Percentiles rank a stretch among this genome's conserved stretches.
These are phyloP conservation scores for Ophiostoma triangulosporum DNA, from an alignment of 2,329 filamentous ascomycete species.

Conservation along the genomic window DNA sequence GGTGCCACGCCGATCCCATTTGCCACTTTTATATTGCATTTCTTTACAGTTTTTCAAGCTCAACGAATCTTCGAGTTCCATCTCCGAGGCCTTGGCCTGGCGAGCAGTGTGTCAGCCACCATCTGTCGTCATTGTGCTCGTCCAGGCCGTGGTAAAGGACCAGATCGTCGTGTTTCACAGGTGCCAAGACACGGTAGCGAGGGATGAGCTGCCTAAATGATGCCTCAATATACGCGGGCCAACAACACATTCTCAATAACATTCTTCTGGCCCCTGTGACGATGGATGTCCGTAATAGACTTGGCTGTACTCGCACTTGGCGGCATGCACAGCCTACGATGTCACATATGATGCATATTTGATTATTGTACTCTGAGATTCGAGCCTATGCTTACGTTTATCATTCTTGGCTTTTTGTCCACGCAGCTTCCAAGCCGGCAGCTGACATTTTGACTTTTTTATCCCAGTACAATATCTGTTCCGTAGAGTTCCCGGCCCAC, in stretches of 20 bases:
- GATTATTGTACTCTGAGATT: background rate
- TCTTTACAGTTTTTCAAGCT: background rate
- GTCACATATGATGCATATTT: background rate
- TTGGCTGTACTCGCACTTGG: background rate
- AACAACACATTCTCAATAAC: background rate
- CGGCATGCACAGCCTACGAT: background rate
- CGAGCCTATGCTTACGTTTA: background rate
- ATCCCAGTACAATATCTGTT: background rate
- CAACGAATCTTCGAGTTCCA: background rate
- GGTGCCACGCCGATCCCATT: slow-evolving; percentile 3
- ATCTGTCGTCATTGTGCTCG: background rate
- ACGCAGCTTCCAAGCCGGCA: background rate
- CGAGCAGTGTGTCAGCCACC: background rate
- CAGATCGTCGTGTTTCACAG: background rate
- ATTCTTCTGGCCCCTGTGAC: background rate
- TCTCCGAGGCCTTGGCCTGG: too few species aligned
- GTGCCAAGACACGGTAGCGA: background rate
- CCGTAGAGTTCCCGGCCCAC: too few species aligned
- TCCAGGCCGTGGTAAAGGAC: too few species aligned
- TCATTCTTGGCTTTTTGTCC: background rate
- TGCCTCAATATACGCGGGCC: background rate
- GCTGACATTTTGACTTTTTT: background rate
- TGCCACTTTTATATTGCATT: background rate
- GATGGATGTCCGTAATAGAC: background rate
- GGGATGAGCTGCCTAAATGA: background rate